A percentile compares a stretch with the other conserved stretches of the same genome.
These are phyloP conservation scores for Trapa bicornis DNA, from an alignment of 345 rosid species.

Conservation along the genomic window DNA sequence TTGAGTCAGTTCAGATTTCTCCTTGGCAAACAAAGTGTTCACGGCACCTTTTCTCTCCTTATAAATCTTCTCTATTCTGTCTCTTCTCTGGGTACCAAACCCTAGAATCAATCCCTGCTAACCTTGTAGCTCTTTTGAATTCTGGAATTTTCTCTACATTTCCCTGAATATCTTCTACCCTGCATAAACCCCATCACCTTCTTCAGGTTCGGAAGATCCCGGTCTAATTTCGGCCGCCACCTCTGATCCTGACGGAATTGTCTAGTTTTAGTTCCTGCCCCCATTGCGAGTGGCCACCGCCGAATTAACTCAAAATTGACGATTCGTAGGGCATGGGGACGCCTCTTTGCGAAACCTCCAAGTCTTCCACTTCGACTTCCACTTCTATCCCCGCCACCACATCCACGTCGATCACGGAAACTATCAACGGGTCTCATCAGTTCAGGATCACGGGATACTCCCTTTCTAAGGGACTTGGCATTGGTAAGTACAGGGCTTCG, in stretches of 20 bases:
- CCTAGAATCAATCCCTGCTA: too few relatives aligned
- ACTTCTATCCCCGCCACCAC: slow-evolving; percentile 15
- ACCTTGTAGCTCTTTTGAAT: not conserved
- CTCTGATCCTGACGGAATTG: not conserved
- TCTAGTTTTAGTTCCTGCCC: not conserved
- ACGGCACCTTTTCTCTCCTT: too few relatives aligned
- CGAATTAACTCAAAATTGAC: not conserved
- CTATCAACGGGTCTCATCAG: slow-evolving; percentile 61
- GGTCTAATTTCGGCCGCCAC: not conserved
- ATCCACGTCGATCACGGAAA: slow-evolving; percentile 41
- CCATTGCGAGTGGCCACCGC: not conserved
- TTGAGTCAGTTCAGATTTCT: too few relatives aligned
- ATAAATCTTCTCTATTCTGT: too few relatives aligned
- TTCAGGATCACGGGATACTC: slow-evolving; percentile 57
- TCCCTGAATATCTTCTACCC: slow-evolving; percentile 1
- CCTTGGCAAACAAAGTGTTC: too few relatives aligned
- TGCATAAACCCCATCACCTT: not conserved
- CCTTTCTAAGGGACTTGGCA: slow-evolving; percentile 52
- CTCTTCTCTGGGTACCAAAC: too few relatives aligned
- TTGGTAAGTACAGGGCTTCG: slow-evolving; percentile 51
- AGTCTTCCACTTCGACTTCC: slow-evolving; percentile 9
- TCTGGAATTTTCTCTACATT: slow-evolving; percentile 18
- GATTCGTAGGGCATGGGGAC: slow-evolving; percentile 26
- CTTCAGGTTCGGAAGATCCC: not conserved
- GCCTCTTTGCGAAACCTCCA: slow-evolving; percentile 22